Base-by-base conservation (phyloP, 2,329 filamentous ascomycete species). In the Aspergillus texensis region DNA sequence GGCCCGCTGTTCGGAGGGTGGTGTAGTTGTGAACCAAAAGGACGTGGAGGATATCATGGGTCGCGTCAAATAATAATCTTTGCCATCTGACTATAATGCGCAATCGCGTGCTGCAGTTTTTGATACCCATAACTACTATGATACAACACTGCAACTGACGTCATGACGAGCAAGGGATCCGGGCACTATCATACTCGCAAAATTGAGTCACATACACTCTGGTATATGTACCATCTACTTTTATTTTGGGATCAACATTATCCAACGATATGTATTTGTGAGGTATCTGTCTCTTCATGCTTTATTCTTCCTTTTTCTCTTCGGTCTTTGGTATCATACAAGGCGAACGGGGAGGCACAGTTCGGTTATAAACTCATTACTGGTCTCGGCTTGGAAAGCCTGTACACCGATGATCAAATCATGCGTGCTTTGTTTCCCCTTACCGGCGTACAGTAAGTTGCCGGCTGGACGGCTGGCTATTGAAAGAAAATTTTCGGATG, bases 1-100 rank as follows among this genome's bases (percentile, higher is more conserved):
- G 82, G 95, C 95, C 62, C 95, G 94, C 75, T 99, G 95, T 78
- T 96, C 93, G 0, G 81, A 96, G 70, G 90, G 86, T 21, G 94
- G 95, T 19, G 92, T 96, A 14, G 92, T 97, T 21, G 91, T 99
- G 28, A 90, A 93, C 66, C 89, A 96, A 80, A 88, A 88, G 60
- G 94, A 98, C 72, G 96, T 98, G 71, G 91, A 97, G 74, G 87
- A 84, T 46, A 91, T 93, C 58, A 84, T 94, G 80, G 85, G 79
- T 45, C 76, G 79, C 61, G 77, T 71, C 26, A 72, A 74, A 36
- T 75, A 74, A 63, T 52, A 26, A 8, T 48, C 9, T 19, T 26
- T 30, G 21, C 34, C 54, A 39, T 24, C 9, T 32, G 26, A 50
- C n/a, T 24, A 61, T 41, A 50, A 32, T 55, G 12, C 21, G 21